Evolutionary conservation across 768 basidiomycete genomes (phyloP).

Genomic region (Amyloporia xantha): DNA sequence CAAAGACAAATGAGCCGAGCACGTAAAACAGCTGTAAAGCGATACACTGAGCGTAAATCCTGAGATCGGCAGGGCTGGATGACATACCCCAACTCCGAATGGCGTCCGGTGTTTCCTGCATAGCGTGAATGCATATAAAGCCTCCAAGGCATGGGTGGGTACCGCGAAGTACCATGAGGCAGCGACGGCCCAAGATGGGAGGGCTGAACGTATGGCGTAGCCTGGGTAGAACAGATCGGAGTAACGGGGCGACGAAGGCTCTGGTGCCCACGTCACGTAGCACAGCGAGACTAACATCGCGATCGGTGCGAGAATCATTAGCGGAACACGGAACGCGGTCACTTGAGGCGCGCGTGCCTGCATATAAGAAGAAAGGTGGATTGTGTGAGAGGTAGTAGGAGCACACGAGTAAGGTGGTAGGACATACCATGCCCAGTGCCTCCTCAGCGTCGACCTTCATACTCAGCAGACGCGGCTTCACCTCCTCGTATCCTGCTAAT

Average conservation of each 20-base stretch:
- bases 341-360: conserved; percentile 63
- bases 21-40: conserved; percentile 44
- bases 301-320: conserved; percentile 18
- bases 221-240: conserved; percentile 19
- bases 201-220: conserved; percentile 6
- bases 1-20: conserved; percentile 42
- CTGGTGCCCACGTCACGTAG: conserved; percentile 27
- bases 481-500: conserved; percentile 68
- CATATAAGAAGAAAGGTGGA: too few species aligned
- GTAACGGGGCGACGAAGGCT: conserved; percentile 12
- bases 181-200: conserved; percentile 20
- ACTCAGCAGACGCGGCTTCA: conserved; percentile 69
- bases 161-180: conserved; percentile 27
- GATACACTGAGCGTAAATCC: not conserved
- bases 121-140: conserved; percentile 39
- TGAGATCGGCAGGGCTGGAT: conserved; percentile 19
- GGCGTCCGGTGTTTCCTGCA: conserved; percentile 48
- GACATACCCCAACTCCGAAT: conserved; percentile 31
- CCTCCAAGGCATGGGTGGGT: conserved; percentile 40
- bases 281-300: conserved; percentile 26
- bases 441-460: conserved; percentile 83
- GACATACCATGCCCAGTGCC: conserved; percentile 67
- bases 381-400: not conserved
- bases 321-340: conserved; percentile 45
- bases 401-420: not conserved